A percentile compares a stretch with the other conserved stretches of the same genome.
Conservation (phyloP, 257 asterid genomes). For the Dorcoceras hygrometricum region DNA sequence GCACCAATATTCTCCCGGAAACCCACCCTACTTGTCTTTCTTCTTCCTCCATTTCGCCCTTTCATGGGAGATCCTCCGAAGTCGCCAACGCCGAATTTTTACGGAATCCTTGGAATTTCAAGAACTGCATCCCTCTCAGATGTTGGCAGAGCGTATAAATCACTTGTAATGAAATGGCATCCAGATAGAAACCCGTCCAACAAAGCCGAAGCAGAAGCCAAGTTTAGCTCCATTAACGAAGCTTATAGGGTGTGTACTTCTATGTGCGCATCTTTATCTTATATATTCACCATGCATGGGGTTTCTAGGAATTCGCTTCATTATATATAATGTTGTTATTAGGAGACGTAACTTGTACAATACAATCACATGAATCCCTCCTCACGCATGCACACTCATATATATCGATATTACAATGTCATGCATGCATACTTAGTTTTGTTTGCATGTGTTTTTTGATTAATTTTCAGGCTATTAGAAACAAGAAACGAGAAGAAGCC, state of each 20-base stretch:
- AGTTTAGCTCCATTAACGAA: conserved; percentile 61
- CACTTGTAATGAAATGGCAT: conserved; percentile 73
- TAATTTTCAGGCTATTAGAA: conserved; percentile 56
- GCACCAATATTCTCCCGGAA: background rate
- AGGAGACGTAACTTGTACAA: background rate
- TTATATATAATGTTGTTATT: background rate
- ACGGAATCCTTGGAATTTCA: conserved; percentile 62
- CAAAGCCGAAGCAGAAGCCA: conserved; percentile 48
- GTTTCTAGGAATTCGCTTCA: background rate
- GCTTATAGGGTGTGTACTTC: conserved; percentile 74
- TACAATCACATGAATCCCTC: background rate
- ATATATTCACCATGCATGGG: no score
- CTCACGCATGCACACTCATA: no score
- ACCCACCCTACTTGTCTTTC: background rate
- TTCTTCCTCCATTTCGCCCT: conserved; percentile 18
- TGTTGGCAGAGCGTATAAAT: conserved; percentile 68
- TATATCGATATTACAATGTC: background rate
- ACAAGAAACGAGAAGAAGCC: conserved; percentile 62
- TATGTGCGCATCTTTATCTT: conserved; percentile 1
- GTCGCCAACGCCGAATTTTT: conserved; percentile 41
- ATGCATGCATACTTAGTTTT: background rate
- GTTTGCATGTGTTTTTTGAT: background rate
- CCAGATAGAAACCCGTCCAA: conserved; percentile 70
- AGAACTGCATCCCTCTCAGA: conserved; percentile 71
- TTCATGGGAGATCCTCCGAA: conserved; percentile 61